These are phyloP conservation scores for Ophiostoma australiae DNA, from an alignment of 2,329 filamentous ascomycete species.

Conservation along the genomic window DNA sequence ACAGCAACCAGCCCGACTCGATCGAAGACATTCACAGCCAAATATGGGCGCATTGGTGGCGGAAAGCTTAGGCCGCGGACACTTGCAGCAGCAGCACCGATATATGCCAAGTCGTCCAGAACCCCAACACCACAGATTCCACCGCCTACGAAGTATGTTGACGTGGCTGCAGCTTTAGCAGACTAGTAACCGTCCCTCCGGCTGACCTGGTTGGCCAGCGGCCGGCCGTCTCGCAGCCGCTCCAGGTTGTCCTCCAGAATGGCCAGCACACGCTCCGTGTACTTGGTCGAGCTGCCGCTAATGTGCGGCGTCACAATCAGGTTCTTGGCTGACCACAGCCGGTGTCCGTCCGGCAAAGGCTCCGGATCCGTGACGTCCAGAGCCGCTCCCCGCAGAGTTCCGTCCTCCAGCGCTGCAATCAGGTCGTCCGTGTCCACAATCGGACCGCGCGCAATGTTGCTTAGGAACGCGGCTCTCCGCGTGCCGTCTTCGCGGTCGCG, in stretches of 20 bases:
- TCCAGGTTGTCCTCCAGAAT: conserved; percentile 42
- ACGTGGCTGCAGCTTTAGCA: no score
- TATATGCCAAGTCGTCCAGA: background rate
- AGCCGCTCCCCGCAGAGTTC: conserved; percentile 56
- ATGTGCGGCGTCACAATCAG: conserved; percentile 57
- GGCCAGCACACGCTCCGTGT: conserved; percentile 39
- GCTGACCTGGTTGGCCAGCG: conserved; percentile 28
- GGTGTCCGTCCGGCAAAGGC: conserved; percentile 62
- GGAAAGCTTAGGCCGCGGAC: background rate
- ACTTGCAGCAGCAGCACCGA: background rate
- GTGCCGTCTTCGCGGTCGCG: conserved; percentile 25
- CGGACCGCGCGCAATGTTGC: conserved; percentile 64
- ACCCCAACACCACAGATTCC: background rate
- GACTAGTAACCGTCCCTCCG: conserved; percentile 27
- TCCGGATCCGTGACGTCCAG: conserved; percentile 78
- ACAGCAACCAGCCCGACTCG: no score
- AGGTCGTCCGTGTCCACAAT: conserved; percentile 52
- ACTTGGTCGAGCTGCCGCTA: conserved; percentile 41
- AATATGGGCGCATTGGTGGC: no score
- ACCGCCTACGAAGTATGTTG: background rate
- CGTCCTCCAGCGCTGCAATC: conserved; percentile 52
- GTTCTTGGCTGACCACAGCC: conserved; percentile 66
- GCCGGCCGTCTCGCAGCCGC: conserved; percentile 25
- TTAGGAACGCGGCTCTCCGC: conserved; percentile 53
- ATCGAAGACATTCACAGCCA: no score